Base-by-base conservation (phyloP, 2,329 filamentous ascomycete species). In the Fusarium metavorans region DNA sequence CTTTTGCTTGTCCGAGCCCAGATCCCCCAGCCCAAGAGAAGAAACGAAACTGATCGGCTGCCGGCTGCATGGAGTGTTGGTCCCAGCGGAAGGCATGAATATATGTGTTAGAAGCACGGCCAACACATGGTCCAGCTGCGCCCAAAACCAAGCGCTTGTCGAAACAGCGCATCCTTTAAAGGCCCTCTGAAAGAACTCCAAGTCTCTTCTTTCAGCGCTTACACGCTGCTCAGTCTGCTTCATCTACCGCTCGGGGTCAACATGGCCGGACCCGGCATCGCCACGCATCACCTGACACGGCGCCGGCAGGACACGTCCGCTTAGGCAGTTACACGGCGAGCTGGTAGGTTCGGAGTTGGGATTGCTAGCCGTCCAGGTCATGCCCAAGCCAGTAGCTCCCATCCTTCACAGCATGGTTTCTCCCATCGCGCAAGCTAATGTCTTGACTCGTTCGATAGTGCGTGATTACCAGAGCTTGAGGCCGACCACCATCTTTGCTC, bases 381-480 rank as follows among this genome's bases (percentile, higher is more conserved):
- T 32, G 48, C 48, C 30, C 48, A 52, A 27, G 18, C 48, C 25
- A 13, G 48, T 52, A 52, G 48, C 48, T 32, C 48, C 48, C 48
- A 54, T 54, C 48, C 48, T 32, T n/a, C 48, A 32, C 27, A n/a
- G 27, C n/a, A 54, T 54, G 18, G 27, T 54, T 54, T 32, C 76
- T 66, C 65, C 67, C 67, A 69, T 14, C 50, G 63, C 68, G 56
- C 56, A 75, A 70, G 73, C 67, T 30, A 76, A 27, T 37, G 43
- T 45, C 64, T 70, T 64, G 67, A 70, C 70, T 77, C 70, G 43
- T 76, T 68, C 74, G 68, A 77, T 77, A 70, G 64, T 74, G 70
- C 67, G 72, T 72, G 74, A 74, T 66, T 76, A 63, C 43, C 54
- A 41, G 34, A 60, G 52, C 41, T 32, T 66, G 72, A 74, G 72